phyloP scores from a whole-genome alignment of 176 grass and related monocot species.

The Themeda triandra region DNA sequence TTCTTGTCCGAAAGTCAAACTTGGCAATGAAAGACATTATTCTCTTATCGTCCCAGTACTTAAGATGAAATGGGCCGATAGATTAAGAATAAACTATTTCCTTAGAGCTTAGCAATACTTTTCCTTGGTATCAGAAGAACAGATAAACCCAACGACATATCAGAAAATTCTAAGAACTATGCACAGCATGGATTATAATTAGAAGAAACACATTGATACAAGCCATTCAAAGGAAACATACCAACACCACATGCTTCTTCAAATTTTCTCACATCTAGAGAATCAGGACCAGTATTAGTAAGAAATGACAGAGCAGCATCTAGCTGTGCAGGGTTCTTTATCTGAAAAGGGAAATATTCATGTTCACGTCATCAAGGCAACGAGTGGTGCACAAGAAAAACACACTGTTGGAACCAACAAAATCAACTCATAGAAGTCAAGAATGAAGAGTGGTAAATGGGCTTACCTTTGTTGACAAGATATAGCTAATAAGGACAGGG shows the following conservation, averaged over 20 bases:
- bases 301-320: constrained; percentile 84
- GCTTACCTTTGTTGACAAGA: constrained; percentile 65
- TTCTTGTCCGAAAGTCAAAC: constrained; percentile 4
- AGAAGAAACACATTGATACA: constrained; percentile 1
- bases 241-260: constrained; percentile 94
- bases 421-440: not conserved
- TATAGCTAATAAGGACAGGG: constrained; percentile 63
- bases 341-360: constrained; percentile 47
- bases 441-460: not conserved
- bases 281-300: constrained; percentile 56
- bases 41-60: not conserved
- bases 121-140: not conserved
- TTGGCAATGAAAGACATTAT: not conserved
- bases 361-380: not conserved
- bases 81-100: not conserved
- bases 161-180: not conserved
- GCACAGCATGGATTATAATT: not conserved
- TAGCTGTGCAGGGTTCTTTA: constrained; percentile 80
- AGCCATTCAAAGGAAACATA: constrained; percentile 30
- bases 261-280: constrained; percentile 64
- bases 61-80: not conserved
- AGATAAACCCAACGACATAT: not conserved
- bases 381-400: not conserved
- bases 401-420: not conserved
- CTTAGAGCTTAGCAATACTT: not conserved